phyloP scores from a whole-genome alignment of 1,139 yeast species.

The Saccharomyces hybrid region DNA sequence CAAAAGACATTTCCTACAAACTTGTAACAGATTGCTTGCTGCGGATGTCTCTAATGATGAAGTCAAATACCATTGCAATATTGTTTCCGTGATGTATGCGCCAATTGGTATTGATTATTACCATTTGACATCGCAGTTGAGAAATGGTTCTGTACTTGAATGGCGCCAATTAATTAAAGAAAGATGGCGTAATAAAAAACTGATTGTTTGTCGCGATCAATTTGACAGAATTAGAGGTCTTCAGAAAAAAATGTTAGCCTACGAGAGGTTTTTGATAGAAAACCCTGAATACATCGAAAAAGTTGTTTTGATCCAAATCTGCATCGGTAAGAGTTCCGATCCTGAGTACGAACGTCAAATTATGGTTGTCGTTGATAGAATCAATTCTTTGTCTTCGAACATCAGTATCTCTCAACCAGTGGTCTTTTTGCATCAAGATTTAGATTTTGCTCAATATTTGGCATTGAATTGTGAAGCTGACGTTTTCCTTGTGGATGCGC shows the following conservation, averaged over 20 bases:
- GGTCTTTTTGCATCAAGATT: constrained; percentile 74
- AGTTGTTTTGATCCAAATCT: constrained; percentile 74
- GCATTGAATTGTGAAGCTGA: constrained; percentile 82
- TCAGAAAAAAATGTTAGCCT: constrained; percentile 76
- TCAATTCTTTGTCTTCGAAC: constrained; percentile 64
- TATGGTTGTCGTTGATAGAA: constrained; percentile 69
- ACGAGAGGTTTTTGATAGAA: constrained; percentile 60
- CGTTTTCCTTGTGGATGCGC: constrained; percentile 73
- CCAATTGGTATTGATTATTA: constrained; percentile 85
- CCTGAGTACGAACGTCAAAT: constrained; percentile 60
- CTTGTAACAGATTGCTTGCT: constrained; percentile 71
- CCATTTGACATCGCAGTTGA: constrained; percentile 40
- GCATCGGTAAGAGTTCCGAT: constrained; percentile 46
- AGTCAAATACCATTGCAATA: constrained; percentile 54
- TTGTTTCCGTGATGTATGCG: constrained; percentile 55
- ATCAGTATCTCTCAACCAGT: constrained; percentile 80
- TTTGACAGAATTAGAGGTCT: constrained; percentile 79
- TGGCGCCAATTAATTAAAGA: constrained; percentile 69
- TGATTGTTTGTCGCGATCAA: constrained; percentile 81
- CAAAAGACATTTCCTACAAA: constrained; percentile 83
- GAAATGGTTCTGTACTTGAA: constrained; percentile 46
- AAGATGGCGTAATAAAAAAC: constrained; percentile 56
- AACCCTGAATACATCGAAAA: constrained; percentile 63
- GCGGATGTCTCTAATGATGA: constrained; percentile 73
- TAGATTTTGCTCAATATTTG: constrained; percentile 78